Conservation (phyloP, 108 stramenopile genomes). For the Skeletonema menzelii region DNA sequence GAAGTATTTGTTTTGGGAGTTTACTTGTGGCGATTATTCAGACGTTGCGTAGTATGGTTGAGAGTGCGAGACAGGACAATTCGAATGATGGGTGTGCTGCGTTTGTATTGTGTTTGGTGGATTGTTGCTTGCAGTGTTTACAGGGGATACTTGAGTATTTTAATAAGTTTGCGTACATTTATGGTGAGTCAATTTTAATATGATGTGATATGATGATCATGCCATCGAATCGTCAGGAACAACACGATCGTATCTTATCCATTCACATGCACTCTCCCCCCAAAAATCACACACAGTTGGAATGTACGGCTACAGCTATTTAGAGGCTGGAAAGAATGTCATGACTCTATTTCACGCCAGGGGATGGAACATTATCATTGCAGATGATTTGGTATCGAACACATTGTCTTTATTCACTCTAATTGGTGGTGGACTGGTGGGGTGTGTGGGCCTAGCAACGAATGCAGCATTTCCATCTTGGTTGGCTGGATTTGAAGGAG, state of each 20-base stretch:
- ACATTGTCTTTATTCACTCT: conserved; percentile 68
- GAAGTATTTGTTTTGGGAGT: conserved; percentile 88
- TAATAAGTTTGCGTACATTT: conserved; percentile 85
- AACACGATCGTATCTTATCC: background rate
- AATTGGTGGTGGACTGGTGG: conserved; percentile 28
- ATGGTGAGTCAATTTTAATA: conserved; percentile 8
- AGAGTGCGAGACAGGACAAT: conserved; percentile 51
- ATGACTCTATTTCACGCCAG: conserved; percentile 76
- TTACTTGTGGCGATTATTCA: conserved; percentile 85
- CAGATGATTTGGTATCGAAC: conserved; percentile 80
- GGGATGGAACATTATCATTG: conserved; percentile 87
- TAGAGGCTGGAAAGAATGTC: conserved; percentile 70
- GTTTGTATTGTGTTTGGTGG: conserved; percentile 69
- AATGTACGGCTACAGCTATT: conserved; percentile 83
- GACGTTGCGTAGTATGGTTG: conserved; percentile 60
- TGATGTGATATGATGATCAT: background rate
- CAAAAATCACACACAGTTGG: conserved; percentile 44
- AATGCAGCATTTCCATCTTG: background rate
- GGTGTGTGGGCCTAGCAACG: conserved; percentile 48
- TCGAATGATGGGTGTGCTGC: conserved; percentile 46
- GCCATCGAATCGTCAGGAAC: no score
- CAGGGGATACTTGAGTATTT: conserved; percentile 64
- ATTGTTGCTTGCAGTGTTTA: conserved; percentile 71
- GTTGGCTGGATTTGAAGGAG: conserved; percentile 36
- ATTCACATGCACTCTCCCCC: background rate